Evolutionary conservation across 257 asterid genomes (phyloP), one percentile per base, ranked within the genome.

Genomic region (Forsythia viridissima): DNA sequence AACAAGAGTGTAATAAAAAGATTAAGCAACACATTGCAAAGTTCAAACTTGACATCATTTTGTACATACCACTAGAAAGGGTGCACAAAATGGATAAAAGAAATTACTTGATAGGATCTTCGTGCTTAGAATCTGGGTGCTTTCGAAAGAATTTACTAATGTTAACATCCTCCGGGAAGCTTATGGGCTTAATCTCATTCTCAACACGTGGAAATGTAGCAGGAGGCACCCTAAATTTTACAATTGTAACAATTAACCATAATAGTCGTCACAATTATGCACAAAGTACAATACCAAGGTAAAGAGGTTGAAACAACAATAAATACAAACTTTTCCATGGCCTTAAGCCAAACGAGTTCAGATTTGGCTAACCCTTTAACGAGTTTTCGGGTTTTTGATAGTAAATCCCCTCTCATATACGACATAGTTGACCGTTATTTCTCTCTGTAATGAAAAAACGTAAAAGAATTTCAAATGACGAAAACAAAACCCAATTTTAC

Each of bases 341-440:
- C 91, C 85, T 93, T 94, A 73, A 94, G 97, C 99, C 99, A 94
- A n/a, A 85, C 77, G 9, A 98, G 99, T 79, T 94, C 99, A 10
- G 87, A 76, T 82, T 77, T 91, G 18, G 94, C 98, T 3, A 89
- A 83, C 18, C 97, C 99, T 83, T 93, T 93, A 40, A 94, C 99
- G 20, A 94, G 94, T 82, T 89, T 94, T 68, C 94, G 88, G 7
- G 96, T 93, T 84, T 88, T 91, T 9, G 89, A 63, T 51, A 93
- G 88, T 88, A 93, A 83, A 88, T 91, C 91, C 10, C 98, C 99
- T 84, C 69, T 89, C 98, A 90, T 90, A 71, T 77, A 93, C 83
- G 99, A 93, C 99, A 93, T 94, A 68, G 79, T 76, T 78, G 34
- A 67, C 21, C 24, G 55, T 69, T 21, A 55, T 39, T 71, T 63